Evolutionary conservation across 1,139 yeast genomes (phyloP).

Genomic region (Chernovozyma sophiae-reginae): DNA sequence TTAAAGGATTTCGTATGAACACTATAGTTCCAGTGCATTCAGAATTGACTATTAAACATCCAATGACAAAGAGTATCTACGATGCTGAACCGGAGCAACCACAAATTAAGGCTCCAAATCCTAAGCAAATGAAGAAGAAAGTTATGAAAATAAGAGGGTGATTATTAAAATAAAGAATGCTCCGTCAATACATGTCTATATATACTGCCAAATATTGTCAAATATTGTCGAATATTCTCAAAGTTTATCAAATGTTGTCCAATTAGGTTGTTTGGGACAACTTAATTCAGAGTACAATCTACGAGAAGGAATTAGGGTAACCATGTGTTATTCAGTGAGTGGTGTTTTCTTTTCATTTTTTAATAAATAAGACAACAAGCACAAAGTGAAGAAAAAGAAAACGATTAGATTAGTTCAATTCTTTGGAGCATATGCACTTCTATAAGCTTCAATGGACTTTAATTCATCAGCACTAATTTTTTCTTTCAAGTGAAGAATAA

Average conservation of each 20-base stretch:
- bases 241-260: no score
- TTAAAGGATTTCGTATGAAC: conserved; percentile 82
- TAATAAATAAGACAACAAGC: no score
- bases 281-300: no score
- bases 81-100: conserved; percentile 48
- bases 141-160: conserved; percentile 46
- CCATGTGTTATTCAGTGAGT: no score
- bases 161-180: no score
- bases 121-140: conserved; percentile 50
- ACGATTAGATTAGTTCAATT: background rate
- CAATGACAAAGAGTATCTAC: conserved; percentile 71
- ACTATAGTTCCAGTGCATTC: conserved; percentile 83
- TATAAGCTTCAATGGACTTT: conserved; percentile 55
- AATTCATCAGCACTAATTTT: conserved; percentile 54
- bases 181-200: no score
- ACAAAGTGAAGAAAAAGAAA: no score
- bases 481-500: conserved; percentile 57
- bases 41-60: conserved; percentile 75
- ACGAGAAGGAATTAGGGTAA: no score
- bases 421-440: conserved; percentile 47
- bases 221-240: no score
- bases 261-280: no score
- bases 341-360: no score
- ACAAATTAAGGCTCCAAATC: conserved; percentile 27
- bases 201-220: no score